These are phyloP conservation scores for Millerozyma miso DNA, from an alignment of 805 yeast species.

Conservation along the genomic window DNA sequence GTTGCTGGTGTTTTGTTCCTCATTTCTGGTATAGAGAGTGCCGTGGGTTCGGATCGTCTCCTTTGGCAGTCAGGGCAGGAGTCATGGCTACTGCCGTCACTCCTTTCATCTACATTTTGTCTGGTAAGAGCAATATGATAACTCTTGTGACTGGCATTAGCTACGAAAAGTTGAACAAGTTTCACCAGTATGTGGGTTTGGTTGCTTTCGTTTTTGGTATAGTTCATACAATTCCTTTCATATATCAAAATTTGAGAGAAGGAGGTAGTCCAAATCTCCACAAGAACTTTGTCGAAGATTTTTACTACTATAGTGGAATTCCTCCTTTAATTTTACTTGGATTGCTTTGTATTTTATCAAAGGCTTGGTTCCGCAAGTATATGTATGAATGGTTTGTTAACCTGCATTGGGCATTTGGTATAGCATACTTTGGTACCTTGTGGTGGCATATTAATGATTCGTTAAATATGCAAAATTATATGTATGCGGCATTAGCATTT, in stretches of 20 bases:
- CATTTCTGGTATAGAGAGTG: slow-evolving; percentile 51
- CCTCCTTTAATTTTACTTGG: slow-evolving; percentile 46
- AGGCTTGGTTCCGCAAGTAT: slow-evolving; percentile 33
- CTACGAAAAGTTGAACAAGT: slow-evolving; percentile 50
- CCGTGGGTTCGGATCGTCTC: slow-evolving; percentile 55
- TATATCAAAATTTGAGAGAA: slow-evolving; percentile 40
- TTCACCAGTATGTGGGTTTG: slow-evolving; percentile 48
- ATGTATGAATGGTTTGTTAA: slow-evolving; percentile 49
- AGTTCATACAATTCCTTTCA: slow-evolving; percentile 50
- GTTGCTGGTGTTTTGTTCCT: slow-evolving; percentile 41
- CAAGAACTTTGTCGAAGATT: slow-evolving; percentile 13
- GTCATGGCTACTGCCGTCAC: slow-evolving; percentile 46
- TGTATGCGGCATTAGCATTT: slow-evolving; percentile 49
- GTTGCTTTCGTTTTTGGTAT: slow-evolving; percentile 39
- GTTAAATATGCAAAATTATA: slow-evolving; percentile 36
- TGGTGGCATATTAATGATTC: slow-evolving; percentile 39
- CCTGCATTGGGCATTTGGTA: slow-evolving; percentile 50
- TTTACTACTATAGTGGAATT: slow-evolving; percentile 36
- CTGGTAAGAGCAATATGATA: slow-evolving; percentile 51
- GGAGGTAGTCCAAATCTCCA: slow-evolving; percentile 39
- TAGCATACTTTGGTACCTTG: slow-evolving; percentile 45
- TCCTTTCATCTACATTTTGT: slow-evolving; percentile 46
- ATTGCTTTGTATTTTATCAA: slow-evolving; percentile 40
- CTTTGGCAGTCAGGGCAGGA: slow-evolving; percentile 52
- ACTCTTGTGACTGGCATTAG: slow-evolving; percentile 48